Evolutionary conservation across 306 rosid genomes (phyloP).

Genomic region (Crotalaria pallida): DNA sequence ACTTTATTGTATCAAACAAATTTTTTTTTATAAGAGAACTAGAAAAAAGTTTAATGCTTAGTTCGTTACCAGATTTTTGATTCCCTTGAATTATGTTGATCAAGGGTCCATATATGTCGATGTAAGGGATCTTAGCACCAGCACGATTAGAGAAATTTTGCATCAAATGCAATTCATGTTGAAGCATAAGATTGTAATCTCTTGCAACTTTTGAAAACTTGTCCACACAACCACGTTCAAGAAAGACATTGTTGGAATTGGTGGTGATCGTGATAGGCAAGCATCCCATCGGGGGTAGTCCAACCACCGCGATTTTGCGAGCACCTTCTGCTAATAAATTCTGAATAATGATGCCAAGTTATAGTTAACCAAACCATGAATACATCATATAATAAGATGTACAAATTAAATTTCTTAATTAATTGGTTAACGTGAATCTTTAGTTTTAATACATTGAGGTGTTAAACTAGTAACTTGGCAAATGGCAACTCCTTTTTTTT

Average conservation of each 20-base stretch:
- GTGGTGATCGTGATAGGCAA: conserved; percentile 48
- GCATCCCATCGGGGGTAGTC: conserved; percentile 78
- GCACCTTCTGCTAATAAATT: conserved; percentile 61
- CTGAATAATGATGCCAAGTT: too few relatives aligned
- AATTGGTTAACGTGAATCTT: too few relatives aligned
- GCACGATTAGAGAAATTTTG: conserved; percentile 24
- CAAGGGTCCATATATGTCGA: conserved; percentile 50
- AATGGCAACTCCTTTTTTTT: too few relatives aligned
- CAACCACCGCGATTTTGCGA: conserved; percentile 38
- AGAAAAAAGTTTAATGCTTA: too few relatives aligned
- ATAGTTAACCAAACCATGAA: too few relatives aligned
- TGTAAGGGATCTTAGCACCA: conserved; percentile 33
- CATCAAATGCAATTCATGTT: conserved; percentile 30
- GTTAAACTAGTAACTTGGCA: too few relatives aligned
- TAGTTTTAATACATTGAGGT: too few relatives aligned
- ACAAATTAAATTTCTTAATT: too few relatives aligned
- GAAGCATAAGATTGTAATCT: conserved; percentile 54
- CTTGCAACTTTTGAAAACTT: conserved; percentile 37
- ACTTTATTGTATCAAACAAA: too few relatives aligned
- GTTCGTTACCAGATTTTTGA: conserved; percentile 37
- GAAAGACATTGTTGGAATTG: conserved; percentile 5
- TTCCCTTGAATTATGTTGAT: conserved; percentile 35
- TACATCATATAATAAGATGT: too few relatives aligned
- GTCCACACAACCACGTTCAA: conserved; percentile 43
- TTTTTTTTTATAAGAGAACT: too few relatives aligned